Conservation (phyloP, 306 rosid species). For the Oemleria cerasiformis region DNA sequence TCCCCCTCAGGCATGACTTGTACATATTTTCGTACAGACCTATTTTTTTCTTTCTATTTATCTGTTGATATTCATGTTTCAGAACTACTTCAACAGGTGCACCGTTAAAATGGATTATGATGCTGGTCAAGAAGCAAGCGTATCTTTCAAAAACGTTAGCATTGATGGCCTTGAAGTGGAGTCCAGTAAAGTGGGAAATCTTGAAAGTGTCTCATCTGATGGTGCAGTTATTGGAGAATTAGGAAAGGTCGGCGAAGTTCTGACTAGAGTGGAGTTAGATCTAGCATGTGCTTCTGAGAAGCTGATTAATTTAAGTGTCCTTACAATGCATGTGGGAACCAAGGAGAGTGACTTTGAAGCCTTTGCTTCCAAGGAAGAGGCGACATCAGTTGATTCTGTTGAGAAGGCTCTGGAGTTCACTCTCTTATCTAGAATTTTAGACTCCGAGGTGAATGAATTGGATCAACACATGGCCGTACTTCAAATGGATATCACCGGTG, state of each 20-base stretch:
- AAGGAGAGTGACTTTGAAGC: slow-evolving; percentile 63
- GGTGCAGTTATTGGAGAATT: slow-evolving; percentile 37
- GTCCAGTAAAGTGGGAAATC: slow-evolving; percentile 9
- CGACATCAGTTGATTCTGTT: slow-evolving; percentile 32
- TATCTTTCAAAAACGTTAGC: slow-evolving; percentile 24
- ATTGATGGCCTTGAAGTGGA: slow-evolving; percentile 24
- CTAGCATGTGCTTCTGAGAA: slow-evolving; percentile 71
- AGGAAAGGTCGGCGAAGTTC: slow-evolving; percentile 29
- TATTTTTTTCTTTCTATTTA: neutral
- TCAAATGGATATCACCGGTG: slow-evolving; percentile 41
- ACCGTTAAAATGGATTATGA: slow-evolving; percentile 42
- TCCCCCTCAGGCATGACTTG: neutral
- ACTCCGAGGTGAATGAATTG: slow-evolving; percentile 66
- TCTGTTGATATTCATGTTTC: slow-evolving; percentile 28
- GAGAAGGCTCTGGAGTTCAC: slow-evolving; percentile 56
- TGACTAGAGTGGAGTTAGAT: slow-evolving; percentile 46
- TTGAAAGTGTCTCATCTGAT: slow-evolving; percentile 27
- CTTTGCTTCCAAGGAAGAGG: slow-evolving; percentile 37
- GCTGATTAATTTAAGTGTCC: slow-evolving; percentile 56
- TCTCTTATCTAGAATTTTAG: slow-evolving; percentile 67
- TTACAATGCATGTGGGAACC: slow-evolving; percentile 69
- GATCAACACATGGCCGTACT: slow-evolving; percentile 48
- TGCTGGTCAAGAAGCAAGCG: slow-evolving; percentile 29
- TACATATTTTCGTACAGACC: neutral
- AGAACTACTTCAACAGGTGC: slow-evolving; percentile 15